These are phyloP conservation scores for Talaromyces pinophilus DNA, from an alignment of 2,329 filamentous ascomycete species.

Conservation along the genomic window DNA sequence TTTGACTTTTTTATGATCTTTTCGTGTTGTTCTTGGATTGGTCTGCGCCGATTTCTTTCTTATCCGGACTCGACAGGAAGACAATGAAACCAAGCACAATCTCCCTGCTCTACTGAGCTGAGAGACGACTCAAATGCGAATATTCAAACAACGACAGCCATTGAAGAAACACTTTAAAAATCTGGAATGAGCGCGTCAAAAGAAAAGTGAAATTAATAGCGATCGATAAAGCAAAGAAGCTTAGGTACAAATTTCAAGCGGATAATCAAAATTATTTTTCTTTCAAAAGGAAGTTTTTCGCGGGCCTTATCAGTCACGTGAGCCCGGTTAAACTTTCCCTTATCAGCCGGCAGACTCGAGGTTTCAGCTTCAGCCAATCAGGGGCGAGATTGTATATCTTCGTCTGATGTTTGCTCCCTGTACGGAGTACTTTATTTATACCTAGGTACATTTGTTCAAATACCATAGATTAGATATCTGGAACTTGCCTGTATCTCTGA, in stretches of 20 bases:
- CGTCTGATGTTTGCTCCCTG: neutral
- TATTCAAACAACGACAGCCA: constrained; percentile 23
- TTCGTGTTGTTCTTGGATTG: neutral
- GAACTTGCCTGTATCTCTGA: neutral
- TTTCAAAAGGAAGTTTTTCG: constrained; percentile 26
- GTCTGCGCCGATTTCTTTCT: neutral
- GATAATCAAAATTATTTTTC: constrained; percentile 28
- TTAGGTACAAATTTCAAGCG: constrained; percentile 29
- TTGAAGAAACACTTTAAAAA: neutral
- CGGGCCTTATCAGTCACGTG: constrained; percentile 30
- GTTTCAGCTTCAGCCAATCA: constrained; percentile 12
- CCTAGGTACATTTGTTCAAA: neutral
- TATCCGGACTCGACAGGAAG: neutral
- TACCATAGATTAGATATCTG: neutral
- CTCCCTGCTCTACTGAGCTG: constrained; percentile 14
- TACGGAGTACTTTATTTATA: neutral
- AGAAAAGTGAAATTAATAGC: constrained; percentile 17
- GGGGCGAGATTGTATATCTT: neutral
- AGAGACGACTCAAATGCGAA: constrained; percentile 11
- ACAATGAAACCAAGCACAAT: constrained; percentile 4
- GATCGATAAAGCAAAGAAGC: constrained; percentile 24
- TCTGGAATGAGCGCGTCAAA: constrained; percentile 11
- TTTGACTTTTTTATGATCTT: neutral
- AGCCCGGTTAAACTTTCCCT: constrained; percentile 22
- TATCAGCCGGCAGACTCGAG: neutral